A percentile compares a stretch with the other conserved stretches of the same genome.
Conservation (phyloP, 495 filamentous ascomycete species). For the Neurospora terricola region DNA sequence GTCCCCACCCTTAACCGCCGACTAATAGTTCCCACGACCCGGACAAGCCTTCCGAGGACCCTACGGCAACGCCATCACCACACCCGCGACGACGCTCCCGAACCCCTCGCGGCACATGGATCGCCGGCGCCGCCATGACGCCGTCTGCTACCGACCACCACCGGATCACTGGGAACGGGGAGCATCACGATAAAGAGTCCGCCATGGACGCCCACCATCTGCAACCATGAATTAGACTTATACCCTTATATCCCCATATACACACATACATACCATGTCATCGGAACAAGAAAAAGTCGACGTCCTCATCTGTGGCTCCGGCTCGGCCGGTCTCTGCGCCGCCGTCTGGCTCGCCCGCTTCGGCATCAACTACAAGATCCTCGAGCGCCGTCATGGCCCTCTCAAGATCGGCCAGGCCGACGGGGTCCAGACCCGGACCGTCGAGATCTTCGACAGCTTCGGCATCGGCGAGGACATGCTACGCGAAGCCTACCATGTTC, state of each 20-base stretch:
- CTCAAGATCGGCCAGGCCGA: slow-evolving; percentile 68
- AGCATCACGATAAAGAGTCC: background rate
- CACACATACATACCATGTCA: slow-evolving; percentile 3
- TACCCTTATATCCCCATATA: background rate
- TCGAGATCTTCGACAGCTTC: slow-evolving; percentile 75
- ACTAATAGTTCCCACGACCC: background rate
- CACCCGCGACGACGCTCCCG: background rate
- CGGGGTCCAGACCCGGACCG: slow-evolving; percentile 68
- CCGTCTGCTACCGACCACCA: background rate
- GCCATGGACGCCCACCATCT: background rate
- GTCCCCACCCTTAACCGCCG: background rate
- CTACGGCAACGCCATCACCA: background rate
- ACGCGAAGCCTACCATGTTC: slow-evolving; percentile 59
- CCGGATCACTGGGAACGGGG: background rate
- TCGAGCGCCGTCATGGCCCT: slow-evolving; percentile 52
- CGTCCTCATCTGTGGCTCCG: slow-evolving; percentile 57
- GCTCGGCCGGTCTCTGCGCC: slow-evolving; percentile 60
- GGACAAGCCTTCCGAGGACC: background rate
- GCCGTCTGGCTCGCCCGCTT: slow-evolving; percentile 56
- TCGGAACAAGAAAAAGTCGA: slow-evolving; percentile 26
- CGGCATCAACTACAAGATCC: slow-evolving; percentile 49
- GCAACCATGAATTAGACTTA: background rate
- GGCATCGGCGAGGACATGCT: slow-evolving; percentile 60
- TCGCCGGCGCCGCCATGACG: background rate
- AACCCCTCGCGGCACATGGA: background rate